A percentile compares a stretch with the other conserved stretches of the same genome.
Evolutionary conservation across 345 rosid species (phyloP).

Genomic region (Boechera stricta): DNA sequence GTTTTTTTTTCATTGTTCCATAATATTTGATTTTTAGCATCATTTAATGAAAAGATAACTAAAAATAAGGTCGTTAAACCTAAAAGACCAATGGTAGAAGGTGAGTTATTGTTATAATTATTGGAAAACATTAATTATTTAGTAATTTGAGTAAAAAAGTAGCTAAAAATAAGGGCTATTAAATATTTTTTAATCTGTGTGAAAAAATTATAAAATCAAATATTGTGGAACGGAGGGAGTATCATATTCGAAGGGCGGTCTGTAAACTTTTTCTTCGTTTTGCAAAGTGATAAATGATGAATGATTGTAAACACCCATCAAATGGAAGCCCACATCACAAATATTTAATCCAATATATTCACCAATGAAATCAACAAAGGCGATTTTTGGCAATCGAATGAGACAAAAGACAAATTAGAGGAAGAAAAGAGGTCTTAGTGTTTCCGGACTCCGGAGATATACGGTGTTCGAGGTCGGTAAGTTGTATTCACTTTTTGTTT

Average conservation of each 20-base stretch:
- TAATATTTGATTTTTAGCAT: too few relatives aligned
- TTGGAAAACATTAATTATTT: too few relatives aligned
- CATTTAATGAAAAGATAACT: too few relatives aligned
- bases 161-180: too few relatives aligned
- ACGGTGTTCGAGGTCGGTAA: conserved; percentile 7
- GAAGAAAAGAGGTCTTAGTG: neutral
- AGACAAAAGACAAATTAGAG: neutral
- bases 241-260: neutral
- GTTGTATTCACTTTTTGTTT: conserved; percentile 12
- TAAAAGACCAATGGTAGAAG: too few relatives aligned
- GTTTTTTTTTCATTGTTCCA: too few relatives aligned
- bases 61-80: too few relatives aligned
- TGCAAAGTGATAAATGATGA: neutral
- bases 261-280: neutral
- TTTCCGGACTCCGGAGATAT: neutral
- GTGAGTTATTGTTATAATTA: too few relatives aligned
- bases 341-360: neutral
- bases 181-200: too few relatives aligned
- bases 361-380: neutral
- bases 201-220: too few relatives aligned
- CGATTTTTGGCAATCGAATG: neutral
- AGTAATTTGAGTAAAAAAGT: too few relatives aligned
- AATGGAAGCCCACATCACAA: neutral
- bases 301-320: neutral
- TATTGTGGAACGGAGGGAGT: too few relatives aligned